Conservation (phyloP, 208 protist genomes). For the Crithidia sp. region DNA sequence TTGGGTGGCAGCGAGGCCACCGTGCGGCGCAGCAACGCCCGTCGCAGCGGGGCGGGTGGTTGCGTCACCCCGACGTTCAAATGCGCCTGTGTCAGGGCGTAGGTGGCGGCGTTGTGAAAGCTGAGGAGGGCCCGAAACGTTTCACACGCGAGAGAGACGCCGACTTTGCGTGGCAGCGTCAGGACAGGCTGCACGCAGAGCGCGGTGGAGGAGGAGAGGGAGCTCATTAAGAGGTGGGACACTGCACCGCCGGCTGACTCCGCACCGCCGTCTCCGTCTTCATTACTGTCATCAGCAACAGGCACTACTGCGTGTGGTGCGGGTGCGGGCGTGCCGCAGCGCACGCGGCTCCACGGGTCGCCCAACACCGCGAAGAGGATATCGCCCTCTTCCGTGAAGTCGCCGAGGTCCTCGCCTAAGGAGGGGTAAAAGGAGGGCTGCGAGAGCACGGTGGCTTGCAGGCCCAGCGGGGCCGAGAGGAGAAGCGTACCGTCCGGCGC, state of each 20-base stretch:
- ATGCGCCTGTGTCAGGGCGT: slow-evolving; percentile 39
- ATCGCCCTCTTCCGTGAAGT: slow-evolving; percentile 66
- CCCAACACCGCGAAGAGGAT: slow-evolving; percentile 68
- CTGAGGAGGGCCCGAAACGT: slow-evolving; percentile 67
- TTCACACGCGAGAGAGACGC: slow-evolving; percentile 57
- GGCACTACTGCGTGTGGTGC: too few relatives aligned
- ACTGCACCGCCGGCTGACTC: too few relatives aligned
- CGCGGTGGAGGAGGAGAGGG: slow-evolving; percentile 14
- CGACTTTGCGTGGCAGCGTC: slow-evolving; percentile 53
- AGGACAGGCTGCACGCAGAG: slow-evolving; percentile 56
- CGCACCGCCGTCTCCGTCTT: too few relatives aligned
- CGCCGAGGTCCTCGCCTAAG: slow-evolving; percentile 36
- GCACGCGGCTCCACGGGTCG: slow-evolving; percentile 29
- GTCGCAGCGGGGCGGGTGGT: slow-evolving; percentile 26
- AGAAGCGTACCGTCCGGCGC: slow-evolving; percentile 41
- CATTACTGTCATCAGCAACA: too few relatives aligned
- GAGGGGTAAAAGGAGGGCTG: slow-evolving; percentile 47
- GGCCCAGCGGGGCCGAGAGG: slow-evolving; percentile 50
- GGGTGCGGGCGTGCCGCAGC: too few relatives aligned
- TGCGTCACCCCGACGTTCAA: slow-evolving; percentile 42
- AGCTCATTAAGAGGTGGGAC: slow-evolving; percentile 2
- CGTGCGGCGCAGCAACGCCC: slow-evolving; percentile 35
- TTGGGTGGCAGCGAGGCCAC: slow-evolving; percentile 34
- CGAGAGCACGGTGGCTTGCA: slow-evolving; percentile 63
- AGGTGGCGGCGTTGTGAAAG: slow-evolving; percentile 72